These are phyloP conservation scores for Neurospora terricola DNA, from an alignment of 495 filamentous ascomycete genomes.

Conservation along the genomic window DNA sequence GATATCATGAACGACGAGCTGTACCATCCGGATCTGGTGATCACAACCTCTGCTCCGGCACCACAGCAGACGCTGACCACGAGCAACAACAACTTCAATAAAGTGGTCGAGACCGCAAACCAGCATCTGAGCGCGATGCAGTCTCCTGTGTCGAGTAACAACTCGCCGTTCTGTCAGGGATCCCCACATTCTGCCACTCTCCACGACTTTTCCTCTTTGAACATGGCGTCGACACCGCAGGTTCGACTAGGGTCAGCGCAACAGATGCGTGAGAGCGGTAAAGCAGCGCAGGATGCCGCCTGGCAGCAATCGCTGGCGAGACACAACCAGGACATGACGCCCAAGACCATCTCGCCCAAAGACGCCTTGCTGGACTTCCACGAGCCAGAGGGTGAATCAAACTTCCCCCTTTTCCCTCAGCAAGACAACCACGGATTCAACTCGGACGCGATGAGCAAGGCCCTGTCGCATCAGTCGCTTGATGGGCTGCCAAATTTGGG, in stretches of 20 bases:
- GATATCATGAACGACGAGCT: slow-evolving; percentile 80
- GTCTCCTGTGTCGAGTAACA: slow-evolving; percentile 46
- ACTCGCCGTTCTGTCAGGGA: slow-evolving; percentile 72
- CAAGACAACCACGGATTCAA: slow-evolving; percentile 22
- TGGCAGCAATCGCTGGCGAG: slow-evolving; percentile 41
- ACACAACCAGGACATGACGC: slow-evolving; percentile 39
- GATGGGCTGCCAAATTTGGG: slow-evolving; percentile 29
- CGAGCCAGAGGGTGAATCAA: slow-evolving; percentile 57
- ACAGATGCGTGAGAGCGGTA: slow-evolving; percentile 48
- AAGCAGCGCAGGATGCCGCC: slow-evolving; percentile 49
- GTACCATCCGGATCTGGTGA: slow-evolving; percentile 56
- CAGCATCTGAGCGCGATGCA: slow-evolving; percentile 53
- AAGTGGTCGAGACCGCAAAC: slow-evolving; percentile 20
- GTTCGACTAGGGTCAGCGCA: slow-evolving; percentile 46
- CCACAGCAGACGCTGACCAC: slow-evolving; percentile 39
- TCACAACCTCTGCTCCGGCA: slow-evolving; percentile 42
- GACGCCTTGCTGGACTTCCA: slow-evolving; percentile 82
- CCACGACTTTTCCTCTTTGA: slow-evolving; percentile 30
- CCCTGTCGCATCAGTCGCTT: slow-evolving; percentile 28
- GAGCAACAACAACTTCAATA: slow-evolving; percentile 59
- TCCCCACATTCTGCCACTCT: slow-evolving; percentile 53
- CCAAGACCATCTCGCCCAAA: slow-evolving; percentile 92
- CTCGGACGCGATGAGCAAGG: slow-evolving; percentile 21
- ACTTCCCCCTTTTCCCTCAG: slow-evolving; percentile 60
- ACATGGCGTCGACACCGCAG: slow-evolving; percentile 22